Conservation (phyloP, 371 early-diverging fungal genomes). For the Phascolomyces articulosus region DNA sequence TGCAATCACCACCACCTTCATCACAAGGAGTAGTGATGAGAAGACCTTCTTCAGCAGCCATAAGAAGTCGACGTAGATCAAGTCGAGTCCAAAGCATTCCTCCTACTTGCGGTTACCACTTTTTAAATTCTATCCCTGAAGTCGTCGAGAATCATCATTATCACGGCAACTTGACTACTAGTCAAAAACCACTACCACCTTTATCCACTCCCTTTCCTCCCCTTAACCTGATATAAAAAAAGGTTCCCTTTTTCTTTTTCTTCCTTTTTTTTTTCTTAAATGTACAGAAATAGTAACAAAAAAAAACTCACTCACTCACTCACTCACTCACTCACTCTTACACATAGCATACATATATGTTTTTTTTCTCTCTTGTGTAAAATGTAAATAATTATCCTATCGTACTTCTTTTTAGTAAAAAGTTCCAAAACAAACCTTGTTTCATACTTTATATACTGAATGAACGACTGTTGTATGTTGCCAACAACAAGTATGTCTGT, state of each 20-base stretch:
- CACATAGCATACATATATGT: neutral
- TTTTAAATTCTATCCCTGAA: slow-evolving; percentile 4
- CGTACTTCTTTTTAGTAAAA: neutral
- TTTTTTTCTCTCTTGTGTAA: neutral
- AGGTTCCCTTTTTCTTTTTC: too few relatives aligned
- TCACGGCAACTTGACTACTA: neutral
- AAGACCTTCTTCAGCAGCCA: too few relatives aligned
- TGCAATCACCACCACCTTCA: too few relatives aligned
- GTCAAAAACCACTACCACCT: neutral
- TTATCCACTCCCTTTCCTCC: neutral
- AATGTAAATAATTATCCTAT: neutral
- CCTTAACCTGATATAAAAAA: neutral
- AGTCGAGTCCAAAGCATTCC: neutral
- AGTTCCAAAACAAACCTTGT: too few relatives aligned
- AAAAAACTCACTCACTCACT: too few relatives aligned
- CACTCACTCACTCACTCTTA: too few relatives aligned
- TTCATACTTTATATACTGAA: too few relatives aligned
- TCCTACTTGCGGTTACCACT: slow-evolving; percentile 9
- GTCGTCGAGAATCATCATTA: neutral
- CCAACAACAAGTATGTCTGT: too few relatives aligned
- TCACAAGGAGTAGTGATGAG: too few relatives aligned
- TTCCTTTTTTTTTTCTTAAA: neutral
- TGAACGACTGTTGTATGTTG: too few relatives aligned
- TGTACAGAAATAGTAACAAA: neutral
- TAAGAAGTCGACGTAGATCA: neutral